Conservation (phyloP, 306 rosid genomes). For the Medicago arabica region DNA sequence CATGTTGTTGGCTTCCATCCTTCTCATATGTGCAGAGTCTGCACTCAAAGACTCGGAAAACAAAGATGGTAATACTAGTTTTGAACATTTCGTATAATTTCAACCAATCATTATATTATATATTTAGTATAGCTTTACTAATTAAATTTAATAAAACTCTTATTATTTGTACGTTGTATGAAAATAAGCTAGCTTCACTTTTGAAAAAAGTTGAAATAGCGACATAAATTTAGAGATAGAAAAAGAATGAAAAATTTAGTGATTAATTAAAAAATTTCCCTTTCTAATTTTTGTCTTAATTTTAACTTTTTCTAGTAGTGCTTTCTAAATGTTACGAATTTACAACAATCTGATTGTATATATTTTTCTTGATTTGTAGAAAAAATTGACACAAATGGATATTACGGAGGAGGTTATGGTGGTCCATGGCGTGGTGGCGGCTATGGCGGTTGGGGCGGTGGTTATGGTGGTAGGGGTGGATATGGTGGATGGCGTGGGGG, state of each 20-base stretch:
- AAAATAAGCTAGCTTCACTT: too few species aligned
- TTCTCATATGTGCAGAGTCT: neutral
- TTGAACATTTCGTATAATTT: neutral
- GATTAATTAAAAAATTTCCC: too few species aligned
- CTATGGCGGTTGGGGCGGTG: neutral
- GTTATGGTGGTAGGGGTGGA: neutral
- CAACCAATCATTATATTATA: too few species aligned
- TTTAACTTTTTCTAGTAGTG: neutral
- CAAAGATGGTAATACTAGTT: neutral
- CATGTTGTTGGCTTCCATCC: neutral
- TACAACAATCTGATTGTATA: too few species aligned
- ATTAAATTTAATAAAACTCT: too few species aligned
- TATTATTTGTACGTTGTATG: too few species aligned
- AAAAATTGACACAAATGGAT: neutral
- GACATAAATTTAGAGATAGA: too few species aligned
- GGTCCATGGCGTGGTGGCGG: slow-evolving; percentile 4
- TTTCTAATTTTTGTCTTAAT: too few species aligned
- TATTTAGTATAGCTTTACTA: too few species aligned
- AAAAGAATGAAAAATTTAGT: too few species aligned
- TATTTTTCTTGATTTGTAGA: neutral
- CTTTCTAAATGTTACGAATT: neutral
- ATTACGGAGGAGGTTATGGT: neutral
- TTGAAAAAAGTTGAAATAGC: too few species aligned
- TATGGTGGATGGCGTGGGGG: neutral
- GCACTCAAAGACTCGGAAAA: neutral